Base-by-base conservation (phyloP, 495 filamentous ascomycete genomes). In the Hypomontagnella monticulosa region DNA sequence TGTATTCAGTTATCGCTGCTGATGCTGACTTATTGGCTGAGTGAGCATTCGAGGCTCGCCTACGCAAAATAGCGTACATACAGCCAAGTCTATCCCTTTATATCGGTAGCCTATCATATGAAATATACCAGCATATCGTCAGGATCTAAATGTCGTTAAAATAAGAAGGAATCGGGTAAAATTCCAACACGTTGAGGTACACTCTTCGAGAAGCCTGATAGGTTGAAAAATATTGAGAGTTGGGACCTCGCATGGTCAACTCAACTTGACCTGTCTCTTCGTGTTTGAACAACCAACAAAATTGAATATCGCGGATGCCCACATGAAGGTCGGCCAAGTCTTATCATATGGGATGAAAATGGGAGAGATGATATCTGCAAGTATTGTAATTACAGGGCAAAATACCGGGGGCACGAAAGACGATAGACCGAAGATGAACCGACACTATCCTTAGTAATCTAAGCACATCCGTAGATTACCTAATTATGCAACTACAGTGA, bases 71-170 rank as follows among this genome's bases (percentile, higher is more conserved):
- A 42, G 38, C 23, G 23, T 15, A 23, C 51, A 49, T 63, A 47
- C 18, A 49, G 23, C 53, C 48, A 54, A 44, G 42, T 49, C 33
- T 38, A 58, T 19, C 50, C 58, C 58, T 54, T 58, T 27, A 19
- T 34, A 40, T 47, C 53, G 52, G 58, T 61, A 67, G 32, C 58
- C 57, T 62, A 61, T 57, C 41, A 52, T 41, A 49, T 67, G n/a
- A 49, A 34, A 51, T 47, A 53, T 30, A 38, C 44, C 19, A 57
- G 52, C 20, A 41, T 42, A 19, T 43, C 40, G 47, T 44, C 53
- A 15, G 42, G 57, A 56, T 34, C 47, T 67, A 67, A 19, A 30
- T 46, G 47, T 61, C 18, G 57, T 36, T 38, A 19, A 50, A 44
- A 51, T 16, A 34, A 37, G 59, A 27, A 36, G 36, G 41, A 59